Base-by-base conservation (phyloP, 2,329 filamentous ascomycete species). In the Beauveria medogensis region DNA sequence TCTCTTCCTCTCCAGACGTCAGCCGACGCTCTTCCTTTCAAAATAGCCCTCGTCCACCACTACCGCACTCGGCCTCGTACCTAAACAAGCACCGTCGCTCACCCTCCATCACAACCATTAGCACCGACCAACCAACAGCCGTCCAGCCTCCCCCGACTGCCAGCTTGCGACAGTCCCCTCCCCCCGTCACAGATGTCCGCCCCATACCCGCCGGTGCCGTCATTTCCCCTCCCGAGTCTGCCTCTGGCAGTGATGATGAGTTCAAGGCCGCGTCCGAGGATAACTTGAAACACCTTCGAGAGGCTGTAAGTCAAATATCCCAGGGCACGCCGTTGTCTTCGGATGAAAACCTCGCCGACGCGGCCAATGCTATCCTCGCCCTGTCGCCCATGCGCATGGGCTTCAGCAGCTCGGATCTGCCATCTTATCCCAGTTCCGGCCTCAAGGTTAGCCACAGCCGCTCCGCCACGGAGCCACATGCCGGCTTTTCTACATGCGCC, bases 151-250 rank as follows among this genome's bases (percentile, higher is more conserved):
- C 9, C 16, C 47, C 48, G 60, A 81, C 79, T 70, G 79, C 79
- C 72, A 90, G 85, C 74, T 78, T 95, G 64, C 85, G 90, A 68
- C 90, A 92, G 73, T 95, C 92, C 53, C 91, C 91, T 18, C 88
- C 90, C n/a, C 90, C 91, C 20, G 75, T 91, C 64, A 90, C 86
- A 64, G 86, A 91, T 75, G 82, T 78, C 28, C 73, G 85, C 63
- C 78, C 84, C 65, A 94, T 96, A 73, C 91, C 92, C 47, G 84
- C 85, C 64, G 91, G 91, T 63, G 92, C 91, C 64, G 85, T 96
- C 67, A 90, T 96, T 62, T 97, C 93, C 0, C 93, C 93, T 41
- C 93, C 93, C 10, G 93, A 97, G 69, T 96, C 92, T 40, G 82
- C 83, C 7, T 89, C 88, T 66, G 92, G 88, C 28, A 92, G 92